Evolutionary conservation across 441 rosid genomes (phyloP), one percentile per base, ranked within the genome.

Genomic region (Syzygium syzygioides): DNA sequence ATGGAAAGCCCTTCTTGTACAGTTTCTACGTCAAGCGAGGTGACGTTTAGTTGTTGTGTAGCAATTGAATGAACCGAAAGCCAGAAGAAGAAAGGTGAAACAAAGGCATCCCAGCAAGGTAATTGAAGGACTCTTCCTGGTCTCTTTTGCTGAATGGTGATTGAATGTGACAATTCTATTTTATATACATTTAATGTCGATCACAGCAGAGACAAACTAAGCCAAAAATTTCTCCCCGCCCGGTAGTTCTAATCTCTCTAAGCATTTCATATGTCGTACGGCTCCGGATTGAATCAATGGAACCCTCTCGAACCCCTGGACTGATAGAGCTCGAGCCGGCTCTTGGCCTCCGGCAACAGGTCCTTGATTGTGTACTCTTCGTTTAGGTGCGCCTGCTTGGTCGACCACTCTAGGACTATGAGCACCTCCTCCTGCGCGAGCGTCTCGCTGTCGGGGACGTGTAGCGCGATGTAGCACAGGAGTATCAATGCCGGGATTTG

Each of bases 401-500:
- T 94, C 41, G 98, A 95, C 98, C 99, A 94, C 86, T 96, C 99
- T 14, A 98, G 92, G 62, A 98, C 98, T 2, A 94, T 91, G 37
- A 97, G 93, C n/a, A 95, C 99, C 91, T 95, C 95, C 14, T 94
- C 98, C 71, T 91, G 90, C 0, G 99, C 99, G 19, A 98, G 94
- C 89, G 94, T 96, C 91, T 98, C 97, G 54, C 98, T 96, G 86
- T 98, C 99, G 3, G 99, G 99, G 4, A 95, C 95, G 66, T 98
- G 95, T 86, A 90, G 89, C 14, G 98, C 98, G 45, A 98, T 92
- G 93, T 95, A 96, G 93, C 96, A 92, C 14, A 98, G 90, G 52
- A 98, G 95, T 87, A 89, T 88, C 87, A 95, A 50, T 41, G 98
- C 97, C 14, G 95, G 89, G 68, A 92, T 87, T 68, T 96, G 97